A percentile compares a stretch with the other conserved stretches of the same genome.
phyloP scores from a whole-genome alignment of 2,329 filamentous ascomycete species.

The Blastomyces silverae region DNA sequence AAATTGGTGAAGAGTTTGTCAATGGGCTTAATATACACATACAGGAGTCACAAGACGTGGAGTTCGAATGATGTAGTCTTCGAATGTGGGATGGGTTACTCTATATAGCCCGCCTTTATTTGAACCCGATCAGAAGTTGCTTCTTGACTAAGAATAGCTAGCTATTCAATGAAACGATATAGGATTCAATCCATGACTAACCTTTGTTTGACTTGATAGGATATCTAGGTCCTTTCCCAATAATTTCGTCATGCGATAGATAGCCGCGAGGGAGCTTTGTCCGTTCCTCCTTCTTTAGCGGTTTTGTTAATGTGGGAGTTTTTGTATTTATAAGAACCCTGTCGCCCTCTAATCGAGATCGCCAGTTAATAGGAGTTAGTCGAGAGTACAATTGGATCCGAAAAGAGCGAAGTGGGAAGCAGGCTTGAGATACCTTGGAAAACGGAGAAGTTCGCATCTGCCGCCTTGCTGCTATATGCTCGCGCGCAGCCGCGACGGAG shows the following conservation, averaged over 20 bases:
- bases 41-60: slow-evolving; percentile 69
- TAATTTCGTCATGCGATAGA: slow-evolving; percentile 50
- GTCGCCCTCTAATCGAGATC: slow-evolving; percentile 37
- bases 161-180: background rate
- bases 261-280: slow-evolving; percentile 33
- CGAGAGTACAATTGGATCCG: no score
- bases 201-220: slow-evolving; percentile 51
- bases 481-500: slow-evolving; percentile 16
- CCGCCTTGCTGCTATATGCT: slow-evolving; percentile 22
- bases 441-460: slow-evolving; percentile 36
- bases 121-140: slow-evolving; percentile 8
- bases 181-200: slow-evolving; percentile 17
- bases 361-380: background rate
- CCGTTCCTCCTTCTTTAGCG: slow-evolving; percentile 35
- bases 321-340: slow-evolving; percentile 37
- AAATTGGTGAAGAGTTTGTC: slow-evolving; percentile 21
- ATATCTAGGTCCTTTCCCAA: slow-evolving; percentile 57
- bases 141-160: background rate
- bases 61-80: slow-evolving; percentile 64
- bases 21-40: slow-evolving; percentile 26
- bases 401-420: background rate
- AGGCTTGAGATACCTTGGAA: slow-evolving; percentile 31
- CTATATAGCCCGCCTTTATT: slow-evolving; percentile 45
- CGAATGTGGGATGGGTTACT: slow-evolving; percentile 60
- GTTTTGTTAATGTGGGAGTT: slow-evolving; percentile 37